Percentiles rank a stretch among this genome's conserved stretches.
Conservation (phyloP, 345 rosid species). For the Erysimum cheiranthoides region DNA sequence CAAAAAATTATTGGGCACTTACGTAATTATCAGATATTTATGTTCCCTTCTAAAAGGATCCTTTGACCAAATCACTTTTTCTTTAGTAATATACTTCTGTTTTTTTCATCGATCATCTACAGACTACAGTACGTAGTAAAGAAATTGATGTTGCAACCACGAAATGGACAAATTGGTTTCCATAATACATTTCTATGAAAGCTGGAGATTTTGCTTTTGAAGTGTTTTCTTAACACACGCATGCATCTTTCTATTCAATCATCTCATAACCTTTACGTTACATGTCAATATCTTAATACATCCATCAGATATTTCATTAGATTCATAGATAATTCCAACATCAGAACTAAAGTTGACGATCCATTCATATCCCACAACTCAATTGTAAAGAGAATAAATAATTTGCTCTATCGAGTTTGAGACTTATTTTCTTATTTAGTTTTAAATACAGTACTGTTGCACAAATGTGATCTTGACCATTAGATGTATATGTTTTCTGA, state of each 20-base stretch:
- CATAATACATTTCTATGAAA: constrained; percentile 27
- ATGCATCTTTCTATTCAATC: constrained; percentile 33
- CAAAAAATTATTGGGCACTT: constrained; percentile 19
- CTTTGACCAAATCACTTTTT: constrained; percentile 32
- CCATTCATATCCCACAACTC: constrained; percentile 21
- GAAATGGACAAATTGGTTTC: constrained; percentile 36
- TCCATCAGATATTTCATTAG: constrained; percentile 32
- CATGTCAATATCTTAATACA: constrained; percentile 36
- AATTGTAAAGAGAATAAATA: not conserved
- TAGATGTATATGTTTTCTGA: not conserved
- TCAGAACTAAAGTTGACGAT: constrained; percentile 18
- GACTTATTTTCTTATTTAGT: constrained; percentile 1
- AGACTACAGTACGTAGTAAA: no score
- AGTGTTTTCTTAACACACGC: constrained; percentile 46
- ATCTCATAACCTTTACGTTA: constrained; percentile 42
- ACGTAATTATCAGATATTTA: constrained; percentile 30
- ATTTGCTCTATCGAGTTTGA: constrained; percentile 15
- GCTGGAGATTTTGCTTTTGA: constrained; percentile 35
- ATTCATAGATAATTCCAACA: constrained; percentile 18
- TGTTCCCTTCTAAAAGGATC: not conserved
- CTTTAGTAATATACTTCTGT: not conserved
- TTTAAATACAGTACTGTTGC: not conserved
- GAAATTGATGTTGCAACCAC: constrained; percentile 33
- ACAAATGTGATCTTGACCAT: not conserved
- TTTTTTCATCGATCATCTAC: constrained; percentile 17